Evolutionary conservation across 2,329 filamentous ascomycete genomes (phyloP), one percentile per base, ranked within the genome.

Genomic region (Botrytis deweyae): DNA sequence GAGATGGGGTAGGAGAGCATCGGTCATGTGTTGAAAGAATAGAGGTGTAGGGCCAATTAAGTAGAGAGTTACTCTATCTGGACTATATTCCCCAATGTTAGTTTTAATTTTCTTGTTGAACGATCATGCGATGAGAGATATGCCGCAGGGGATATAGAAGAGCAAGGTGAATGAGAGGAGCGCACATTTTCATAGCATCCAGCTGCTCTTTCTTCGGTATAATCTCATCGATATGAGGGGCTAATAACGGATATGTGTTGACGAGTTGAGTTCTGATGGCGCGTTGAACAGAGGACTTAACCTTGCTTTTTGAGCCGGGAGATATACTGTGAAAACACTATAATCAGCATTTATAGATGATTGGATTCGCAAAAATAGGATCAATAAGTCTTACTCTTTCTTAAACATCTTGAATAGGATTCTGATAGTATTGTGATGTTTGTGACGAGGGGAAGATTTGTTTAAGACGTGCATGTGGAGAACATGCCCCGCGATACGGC

Each of bases 201-300:
- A 98, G 87, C 76, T 96, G 93, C 74, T 92, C 90, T 83, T 98
- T 99, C 85, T 98, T 98, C 69, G 96, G 96, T 78, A 99, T 87
- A 79, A 98, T 90, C 82, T 97, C 93, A 83, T 99, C 96, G 83
- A 98, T 97, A 84, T 94, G 89, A 0, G 93, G 93, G 78, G 90
- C 90, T 70, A 98, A 91, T 70, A 93, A 89, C 4, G 96, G 96
- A 84, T 97, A 98, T 71, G 92, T 92, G 74, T 93, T 88, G 77
- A 96, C 86, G 78, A 98, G 89, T 80, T 93, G 93, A 80, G 91
- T 88, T 79, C 96, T 93, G 79, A 99, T 91, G 77, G 87, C 89
- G 81, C 96, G 93, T 86, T 98, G 95, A 73, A 94, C 93, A 38
- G 94, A 97, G 77, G 95, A 98, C 86, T 98, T 99, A 84, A 98